Evolutionary conservation across 768 basidiomycete genomes (phyloP).

Genomic region (Phanerochaete sordida): DNA sequence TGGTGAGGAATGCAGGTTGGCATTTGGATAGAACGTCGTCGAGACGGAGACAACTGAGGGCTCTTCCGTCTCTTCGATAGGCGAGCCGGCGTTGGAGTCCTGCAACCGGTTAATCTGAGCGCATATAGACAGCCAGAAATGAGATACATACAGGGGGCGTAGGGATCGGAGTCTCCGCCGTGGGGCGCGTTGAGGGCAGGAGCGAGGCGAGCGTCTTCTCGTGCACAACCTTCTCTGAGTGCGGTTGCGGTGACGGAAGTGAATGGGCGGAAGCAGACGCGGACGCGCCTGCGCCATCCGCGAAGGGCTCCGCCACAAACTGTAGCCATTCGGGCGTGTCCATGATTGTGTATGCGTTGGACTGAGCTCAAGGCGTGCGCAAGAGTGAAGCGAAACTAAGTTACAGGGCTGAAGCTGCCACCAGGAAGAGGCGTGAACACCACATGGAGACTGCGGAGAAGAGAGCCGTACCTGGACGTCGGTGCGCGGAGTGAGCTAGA

Average conservation of each 20-base stretch:
- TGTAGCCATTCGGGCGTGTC: constrained; percentile 25
- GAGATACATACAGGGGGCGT: constrained; percentile 22
- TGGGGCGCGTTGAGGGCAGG: not conserved
- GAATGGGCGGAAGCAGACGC: not conserved
- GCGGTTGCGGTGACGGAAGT: not conserved
- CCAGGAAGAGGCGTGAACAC: no score
- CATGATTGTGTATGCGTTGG: constrained; percentile 8
- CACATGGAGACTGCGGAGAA: no score
- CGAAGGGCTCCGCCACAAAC: constrained; percentile 20
- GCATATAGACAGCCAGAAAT: not conserved
- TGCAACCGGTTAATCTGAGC: not conserved
- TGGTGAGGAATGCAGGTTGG: constrained; percentile 47
- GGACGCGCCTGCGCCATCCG: constrained; percentile 11
- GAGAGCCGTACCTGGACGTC: no score
- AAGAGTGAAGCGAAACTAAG: no score
- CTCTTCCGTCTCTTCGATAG: constrained; percentile 7
- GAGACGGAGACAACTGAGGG: constrained; percentile 66
- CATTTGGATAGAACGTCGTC: constrained; percentile 76
- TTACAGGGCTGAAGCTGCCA: no score
- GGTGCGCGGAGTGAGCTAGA: no score
- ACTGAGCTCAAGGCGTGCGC: not conserved
- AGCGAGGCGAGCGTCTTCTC: constrained; percentile 14
- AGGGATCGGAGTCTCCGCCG: constrained; percentile 5
- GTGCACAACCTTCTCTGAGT: constrained; percentile 12
- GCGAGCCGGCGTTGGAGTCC: constrained; percentile 1